Evolutionary conservation across 805 yeast species (phyloP), one percentile per base, ranked within the genome.

Genomic region (Sugiyamaella valdiviana): DNA sequence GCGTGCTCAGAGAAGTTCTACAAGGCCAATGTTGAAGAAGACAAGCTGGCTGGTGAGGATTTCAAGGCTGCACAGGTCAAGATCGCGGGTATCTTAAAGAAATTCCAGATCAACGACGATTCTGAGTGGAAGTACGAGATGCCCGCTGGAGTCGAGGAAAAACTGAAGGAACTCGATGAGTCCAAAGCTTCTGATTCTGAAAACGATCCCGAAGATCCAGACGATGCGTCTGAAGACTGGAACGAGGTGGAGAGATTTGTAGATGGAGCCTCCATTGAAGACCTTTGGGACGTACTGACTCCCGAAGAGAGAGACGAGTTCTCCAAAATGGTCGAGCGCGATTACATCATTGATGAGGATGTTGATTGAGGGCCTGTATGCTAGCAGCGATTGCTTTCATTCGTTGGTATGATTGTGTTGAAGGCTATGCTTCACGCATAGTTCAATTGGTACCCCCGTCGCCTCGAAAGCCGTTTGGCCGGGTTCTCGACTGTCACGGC

Each of bases 1-100:
- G 39, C 36, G 6, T 56, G 59, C 16, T 40, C 57, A 5, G 57
- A 56, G 26, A 22, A 36, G 35, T 55, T 56, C 26, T 47, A 53
- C 42, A 37, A 48, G 24, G 19, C 10, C 1, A 51, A 51, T 22
- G 51, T 48, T 6, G 36, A 44, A 39, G 38, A 46, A n/a, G 50
- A 53, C 21, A 32, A 39, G 17, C 35, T 15, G 35, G 43, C 26
- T 4, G 21, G 26, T 15, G 40, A 37, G 5, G 45, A 9, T 19
- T 26, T 42, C 22, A 23, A 43, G n/a, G 38, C 26, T 19, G 57
- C 52, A 9, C 51, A 48, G 23, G 42, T 26, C 9, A 26, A 48
- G 20, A 44, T 52, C 21, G n/a, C 50, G 15, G 45, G 49, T 2
- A 43, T 54, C n/a, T 29, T 55, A 26, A 46, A 51, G 22, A 29